Percentiles rank a stretch among this genome's conserved stretches.
phyloP scores from a whole-genome alignment of 371 early-diverging fungal species.

The Catenaria anguillulae region DNA sequence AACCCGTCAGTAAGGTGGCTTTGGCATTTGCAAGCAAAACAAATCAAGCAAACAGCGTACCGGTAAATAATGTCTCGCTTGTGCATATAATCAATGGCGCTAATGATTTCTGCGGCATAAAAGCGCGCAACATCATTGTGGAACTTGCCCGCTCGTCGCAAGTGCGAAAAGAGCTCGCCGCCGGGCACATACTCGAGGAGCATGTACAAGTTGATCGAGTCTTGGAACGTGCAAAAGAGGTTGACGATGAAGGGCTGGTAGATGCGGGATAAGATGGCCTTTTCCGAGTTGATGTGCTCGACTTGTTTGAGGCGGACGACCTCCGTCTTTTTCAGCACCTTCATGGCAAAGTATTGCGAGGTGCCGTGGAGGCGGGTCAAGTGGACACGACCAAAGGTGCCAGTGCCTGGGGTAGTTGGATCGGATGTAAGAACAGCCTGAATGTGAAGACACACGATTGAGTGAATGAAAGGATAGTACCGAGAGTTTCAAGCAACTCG shows the following conservation, averaged over 20 bases:
- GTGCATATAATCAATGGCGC: conserved; percentile 50
- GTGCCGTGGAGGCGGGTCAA: conserved; percentile 61
- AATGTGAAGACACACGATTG: too few relatives aligned
- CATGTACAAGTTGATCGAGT: conserved; percentile 66
- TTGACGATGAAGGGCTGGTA: conserved; percentile 89
- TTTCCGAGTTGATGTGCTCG: conserved; percentile 94
- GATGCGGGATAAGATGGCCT: conserved; percentile 71
- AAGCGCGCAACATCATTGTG: conserved; percentile 16
- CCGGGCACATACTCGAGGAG: conserved; percentile 90
- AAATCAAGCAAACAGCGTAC: too few relatives aligned
- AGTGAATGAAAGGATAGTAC: too few relatives aligned
- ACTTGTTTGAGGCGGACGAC: conserved; percentile 91
- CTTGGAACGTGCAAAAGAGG: conserved; percentile 74
- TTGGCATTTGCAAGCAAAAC: conserved; percentile 62
- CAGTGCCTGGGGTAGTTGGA: too few relatives aligned
- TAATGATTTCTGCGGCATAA: conserved; percentile 29
- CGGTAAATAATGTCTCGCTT: conserved; percentile 46
- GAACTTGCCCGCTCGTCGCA: conserved; percentile 31
- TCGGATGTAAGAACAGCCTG: too few relatives aligned
- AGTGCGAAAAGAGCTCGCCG: conserved; percentile 80
- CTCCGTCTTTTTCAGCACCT: conserved; percentile 86
- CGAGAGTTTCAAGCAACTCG: conserved; percentile 2
- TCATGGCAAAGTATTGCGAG: conserved; percentile 85
- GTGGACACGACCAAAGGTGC: conserved; percentile 97
- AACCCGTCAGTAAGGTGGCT: conserved; percentile 15